Base-by-base conservation (phyloP, 2,329 filamentous ascomycete species). In the Colletotrichum cereale region DNA sequence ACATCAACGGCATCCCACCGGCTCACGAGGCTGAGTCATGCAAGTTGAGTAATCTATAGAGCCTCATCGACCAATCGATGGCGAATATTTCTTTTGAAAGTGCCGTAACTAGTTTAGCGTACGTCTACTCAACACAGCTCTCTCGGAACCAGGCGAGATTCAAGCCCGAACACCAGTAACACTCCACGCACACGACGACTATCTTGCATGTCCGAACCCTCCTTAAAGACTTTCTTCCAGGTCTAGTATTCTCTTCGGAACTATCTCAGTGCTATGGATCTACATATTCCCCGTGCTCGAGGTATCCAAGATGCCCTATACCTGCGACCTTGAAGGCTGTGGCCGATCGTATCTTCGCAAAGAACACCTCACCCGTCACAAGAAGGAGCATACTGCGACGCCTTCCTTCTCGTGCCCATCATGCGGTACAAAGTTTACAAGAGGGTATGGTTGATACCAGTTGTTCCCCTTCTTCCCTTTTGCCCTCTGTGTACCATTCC, bases 311-410 rank as follows among this genome's bases (percentile, higher is more conserved):
- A 71, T 71, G 63, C 56, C 67, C 40, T 71, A 62, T 50, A 62
- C 56, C 42, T 71, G 63, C 56, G 63, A 71, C 26, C 36, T 67
- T 57, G 56, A 71, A 26, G 63, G 67, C 63, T 71, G 67, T 50
- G 63, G 67, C 67, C 63, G 67, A 57, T 71, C 67, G 34, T 71
- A 71, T 58, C n/a, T 67, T 16, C 67, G 63, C 36, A 71, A 71
- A 38, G 63, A 67, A 36, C 67, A 71, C 48, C 67, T 71, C 34
- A 71, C 67, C n/a, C 67, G 67, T 16, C 67, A 71, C 34, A 67
- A 62, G 38, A 71, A 67, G 52, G 67, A 71, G 29, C 67, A 71
- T n/a, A 24, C 56, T 8, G 16, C 56, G 12, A 42, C 53, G 8
- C 58, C 57, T 34, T 64, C 68, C 4, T 71, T 71, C n/a, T 31